These are phyloP conservation scores for Teratosphaeria viscida DNA, from an alignment of 2,329 filamentous ascomycete genomes.

Conservation along the genomic window DNA sequence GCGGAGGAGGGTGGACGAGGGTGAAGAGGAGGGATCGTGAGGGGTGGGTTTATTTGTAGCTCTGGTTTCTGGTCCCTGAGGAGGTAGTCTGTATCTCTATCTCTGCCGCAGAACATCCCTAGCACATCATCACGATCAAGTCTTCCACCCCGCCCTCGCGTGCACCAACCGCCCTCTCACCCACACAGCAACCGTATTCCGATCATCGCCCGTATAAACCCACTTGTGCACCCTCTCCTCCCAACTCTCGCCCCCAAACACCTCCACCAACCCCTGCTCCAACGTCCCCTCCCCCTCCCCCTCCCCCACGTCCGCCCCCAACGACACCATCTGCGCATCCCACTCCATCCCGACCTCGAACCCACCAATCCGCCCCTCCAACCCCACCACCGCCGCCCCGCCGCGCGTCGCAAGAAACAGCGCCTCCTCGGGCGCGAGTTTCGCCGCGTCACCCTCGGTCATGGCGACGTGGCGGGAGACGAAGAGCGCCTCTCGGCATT, in stretches of 20 bases:
- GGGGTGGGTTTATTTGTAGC: no score
- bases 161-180: conserved; percentile 77
- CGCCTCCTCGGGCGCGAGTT: conserved; percentile 71
- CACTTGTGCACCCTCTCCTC: conserved; percentile 82
- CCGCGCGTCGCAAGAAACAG: conserved; percentile 81
- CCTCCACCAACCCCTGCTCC: conserved; percentile 56
- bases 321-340: conserved; percentile 74
- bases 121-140: no score
- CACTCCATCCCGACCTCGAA: conserved; percentile 83
- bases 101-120: no score
- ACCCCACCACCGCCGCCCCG: conserved; percentile 69
- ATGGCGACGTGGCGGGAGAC: conserved; percentile 65
- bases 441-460: conserved; percentile 29
- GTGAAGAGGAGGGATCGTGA: no score
- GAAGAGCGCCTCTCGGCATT: conserved; percentile 69
- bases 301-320: conserved; percentile 37
- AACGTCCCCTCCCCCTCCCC: conserved; percentile 26
- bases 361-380: conserved; percentile 60
- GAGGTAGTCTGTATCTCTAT: no score
- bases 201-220: conserved; percentile 86
- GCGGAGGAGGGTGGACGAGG: neutral
- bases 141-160: conserved; percentile 23
- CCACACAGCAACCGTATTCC: conserved; percentile 84
- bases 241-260: conserved; percentile 91
- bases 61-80: no score